Conservation (phyloP, 2,329 filamentous ascomycete genomes). For the Cordyceps pruinosa region DNA sequence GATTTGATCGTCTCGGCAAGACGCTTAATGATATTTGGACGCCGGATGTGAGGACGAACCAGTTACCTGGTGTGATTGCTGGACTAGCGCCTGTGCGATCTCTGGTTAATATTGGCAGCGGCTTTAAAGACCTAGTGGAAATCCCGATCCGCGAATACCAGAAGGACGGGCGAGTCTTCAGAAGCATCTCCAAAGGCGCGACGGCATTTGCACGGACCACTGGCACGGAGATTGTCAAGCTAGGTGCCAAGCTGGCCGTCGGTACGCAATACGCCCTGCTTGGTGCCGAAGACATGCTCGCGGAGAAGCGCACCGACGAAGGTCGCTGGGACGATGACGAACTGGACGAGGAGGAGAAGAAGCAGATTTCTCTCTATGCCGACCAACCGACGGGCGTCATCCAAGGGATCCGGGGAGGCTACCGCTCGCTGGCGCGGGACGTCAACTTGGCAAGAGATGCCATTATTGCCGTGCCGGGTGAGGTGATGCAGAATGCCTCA, state of each 20-base stretch:
- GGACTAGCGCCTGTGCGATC: constrained; percentile 86
- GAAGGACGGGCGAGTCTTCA: constrained; percentile 87
- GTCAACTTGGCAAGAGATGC: constrained; percentile 82
- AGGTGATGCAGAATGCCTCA: constrained; percentile 78
- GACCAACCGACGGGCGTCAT: constrained; percentile 87
- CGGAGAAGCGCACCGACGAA: constrained; percentile 32
- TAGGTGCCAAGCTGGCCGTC: constrained; percentile 89
- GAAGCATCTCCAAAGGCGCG: constrained; percentile 87
- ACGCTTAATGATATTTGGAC: constrained; percentile 95
- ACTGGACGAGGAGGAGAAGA: constrained; percentile 60
- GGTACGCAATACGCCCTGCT: constrained; percentile 92
- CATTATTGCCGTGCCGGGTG: constrained; percentile 87
- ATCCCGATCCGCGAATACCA: constrained; percentile 88
- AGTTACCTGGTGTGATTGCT: constrained; percentile 81
- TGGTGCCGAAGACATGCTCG: constrained; percentile 75
- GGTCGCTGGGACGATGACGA: constrained; percentile 53
- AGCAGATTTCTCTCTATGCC: constrained; percentile 84
- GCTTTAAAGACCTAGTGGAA: constrained; percentile 78
- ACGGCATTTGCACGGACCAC: constrained; percentile 87
- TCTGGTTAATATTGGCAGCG: constrained; percentile 83
- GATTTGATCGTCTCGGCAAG: constrained; percentile 83
- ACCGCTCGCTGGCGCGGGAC: constrained; percentile 76
- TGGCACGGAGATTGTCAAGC: constrained; percentile 84
- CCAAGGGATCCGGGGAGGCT: constrained; percentile 78
- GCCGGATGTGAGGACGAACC: constrained; percentile 83